A percentile compares a stretch with the other conserved stretches of the same genome.
These are phyloP conservation scores for Lasiosphaeria hispida DNA, from an alignment of 495 filamentous ascomycete species.

Conservation along the genomic window DNA sequence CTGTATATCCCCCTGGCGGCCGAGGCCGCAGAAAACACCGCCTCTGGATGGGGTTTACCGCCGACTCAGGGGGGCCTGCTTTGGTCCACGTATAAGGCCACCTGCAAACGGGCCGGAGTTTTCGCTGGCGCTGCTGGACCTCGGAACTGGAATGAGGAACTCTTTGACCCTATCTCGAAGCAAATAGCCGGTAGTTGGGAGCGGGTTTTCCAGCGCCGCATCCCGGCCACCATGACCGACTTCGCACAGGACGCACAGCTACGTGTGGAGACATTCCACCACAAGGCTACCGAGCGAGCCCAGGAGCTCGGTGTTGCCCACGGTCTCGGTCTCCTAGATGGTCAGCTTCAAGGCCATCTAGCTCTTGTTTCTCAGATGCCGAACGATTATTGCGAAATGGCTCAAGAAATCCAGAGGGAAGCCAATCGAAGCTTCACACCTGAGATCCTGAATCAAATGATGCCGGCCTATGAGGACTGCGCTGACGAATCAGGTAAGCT, in stretches of 20 bases:
- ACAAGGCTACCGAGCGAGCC: constrained; percentile 29
- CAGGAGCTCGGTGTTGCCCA: constrained; percentile 17
- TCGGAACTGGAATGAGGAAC: constrained; percentile 50
- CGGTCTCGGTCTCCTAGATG: constrained; percentile 26
- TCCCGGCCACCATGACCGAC: constrained; percentile 25
- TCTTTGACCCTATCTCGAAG: constrained; percentile 54
- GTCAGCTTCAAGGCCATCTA: constrained; percentile 46
- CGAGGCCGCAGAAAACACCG: constrained; percentile 38
- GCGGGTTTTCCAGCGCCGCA: constrained; percentile 44
- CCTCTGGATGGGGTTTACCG: constrained; percentile 49
- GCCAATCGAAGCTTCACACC: constrained; percentile 57
- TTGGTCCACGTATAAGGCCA: constrained; percentile 64
- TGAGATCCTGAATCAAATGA: constrained; percentile 48
- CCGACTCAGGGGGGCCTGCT: constrained; percentile 46
- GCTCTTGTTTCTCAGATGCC: constrained; percentile 28
- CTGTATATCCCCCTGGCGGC: constrained; percentile 35
- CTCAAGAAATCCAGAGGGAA: constrained; percentile 51
- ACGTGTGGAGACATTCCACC: constrained; percentile 38
- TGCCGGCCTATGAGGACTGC: constrained; percentile 48
- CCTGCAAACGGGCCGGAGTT: constrained; percentile 46
- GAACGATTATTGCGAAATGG: constrained; percentile 26
- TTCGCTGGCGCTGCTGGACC: constrained; percentile 34
- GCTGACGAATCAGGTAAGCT: constrained; percentile 41
- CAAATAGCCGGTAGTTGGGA: constrained; percentile 57
- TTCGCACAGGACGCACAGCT: constrained; percentile 11